Evolutionary conservation across 2,329 filamentous ascomycete genomes (phyloP), one percentile per base, ranked within the genome.

Genomic region (Xylaria sp.): DNA sequence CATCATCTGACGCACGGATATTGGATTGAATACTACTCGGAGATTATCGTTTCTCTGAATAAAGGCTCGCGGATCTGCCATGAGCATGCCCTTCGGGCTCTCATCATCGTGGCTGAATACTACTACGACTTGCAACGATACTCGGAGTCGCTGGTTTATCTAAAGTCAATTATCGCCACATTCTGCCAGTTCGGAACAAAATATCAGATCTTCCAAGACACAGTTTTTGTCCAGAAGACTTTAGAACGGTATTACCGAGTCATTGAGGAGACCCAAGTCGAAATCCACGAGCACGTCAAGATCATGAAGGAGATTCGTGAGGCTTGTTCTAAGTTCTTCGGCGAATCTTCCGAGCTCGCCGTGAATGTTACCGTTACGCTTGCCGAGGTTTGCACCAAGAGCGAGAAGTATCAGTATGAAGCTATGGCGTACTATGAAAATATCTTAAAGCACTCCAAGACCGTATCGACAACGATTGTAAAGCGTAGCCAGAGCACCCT

Each of bases 1-100:
- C 67, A 69, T 33, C 61, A 67, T 39, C 31, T 69, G 57, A 69
- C 67, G 5, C 65, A 69, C 42, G 65, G 65, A 5, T 69, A 69
- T 13, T 69, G 67, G 67, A 67, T 69, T 42, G 64, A 69, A 25
- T 69, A 69, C 29, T 69, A 69, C 25, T 65, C 65, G 1, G 67
- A 69, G 44, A 69, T 69, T 25, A 59, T 65, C 20, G 39, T 62
- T 3, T 38, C 56, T 2, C 31, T 69, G 47, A 69, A 69, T 13
- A 69, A 69, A 15, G 67, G 61, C 20, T 51, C 56, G 1, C 51
- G 39, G 2, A 63, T 69, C 33, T 69, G 65, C 49, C 64, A 69
- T 29, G 67, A 69, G 36, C 22, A 65, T 39, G 67, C 67, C 17
- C 31, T 69, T 11, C 65, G 64, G 0, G 67, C 67, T 45, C 64